Evolutionary conservation across 2,329 filamentous ascomycete species (phyloP).

Genomic region (Neophaeococcomyces mojaviensis): DNA sequence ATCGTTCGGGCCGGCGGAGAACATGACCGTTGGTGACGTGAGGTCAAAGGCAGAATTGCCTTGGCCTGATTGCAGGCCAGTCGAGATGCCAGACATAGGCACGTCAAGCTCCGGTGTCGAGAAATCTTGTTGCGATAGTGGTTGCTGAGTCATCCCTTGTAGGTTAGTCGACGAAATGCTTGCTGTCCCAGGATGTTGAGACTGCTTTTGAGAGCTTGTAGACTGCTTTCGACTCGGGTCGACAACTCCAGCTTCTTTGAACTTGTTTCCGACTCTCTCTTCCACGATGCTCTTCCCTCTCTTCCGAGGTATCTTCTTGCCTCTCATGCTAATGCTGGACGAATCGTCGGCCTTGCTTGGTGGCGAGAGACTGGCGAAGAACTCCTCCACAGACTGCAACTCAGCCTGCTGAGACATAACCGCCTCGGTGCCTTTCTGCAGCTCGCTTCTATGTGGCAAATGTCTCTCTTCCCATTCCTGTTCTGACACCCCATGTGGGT

Average conservation of each 20-base stretch:
- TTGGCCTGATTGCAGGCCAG: conserved; percentile 6
- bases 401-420: conserved; percentile 83
- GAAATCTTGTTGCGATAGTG: neutral
- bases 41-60: conserved; percentile 18
- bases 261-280: conserved; percentile 23
- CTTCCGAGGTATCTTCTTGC: conserved; percentile 37
- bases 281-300: conserved; percentile 29
- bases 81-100: conserved; percentile 7
- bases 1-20: neutral
- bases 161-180: neutral
- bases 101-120: conserved; percentile 6
- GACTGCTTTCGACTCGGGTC: neutral
- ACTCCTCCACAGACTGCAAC: conserved; percentile 89
- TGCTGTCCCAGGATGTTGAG: neutral
- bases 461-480: conserved; percentile 74
- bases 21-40: conserved; percentile 13
- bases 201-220: neutral
- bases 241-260: neutral
- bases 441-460: conserved; percentile 61
- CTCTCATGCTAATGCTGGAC: conserved; percentile 36
- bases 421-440: conserved; percentile 57
- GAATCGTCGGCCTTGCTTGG: conserved; percentile 39
- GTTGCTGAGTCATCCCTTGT: neutral
- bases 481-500: conserved; percentile 82
- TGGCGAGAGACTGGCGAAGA: conserved; percentile 73